Evolutionary conservation across 1,139 yeast species (phyloP).

Genomic region (Hemisphaericaspora xylanilytica): DNA sequence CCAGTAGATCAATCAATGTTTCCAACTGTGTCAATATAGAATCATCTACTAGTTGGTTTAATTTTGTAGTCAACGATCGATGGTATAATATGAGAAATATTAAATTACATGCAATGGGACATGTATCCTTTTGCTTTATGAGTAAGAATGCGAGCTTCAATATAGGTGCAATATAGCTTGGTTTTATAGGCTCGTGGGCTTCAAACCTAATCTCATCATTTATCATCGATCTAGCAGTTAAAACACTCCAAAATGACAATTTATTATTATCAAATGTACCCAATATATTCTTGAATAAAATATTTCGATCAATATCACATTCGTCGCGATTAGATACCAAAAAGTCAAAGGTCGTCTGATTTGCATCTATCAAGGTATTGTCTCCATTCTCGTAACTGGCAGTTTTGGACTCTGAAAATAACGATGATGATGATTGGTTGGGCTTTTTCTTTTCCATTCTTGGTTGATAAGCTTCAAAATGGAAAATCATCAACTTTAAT

Average conservation of each 20-base stretch:
- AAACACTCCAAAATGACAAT: slow-evolving; percentile 35
- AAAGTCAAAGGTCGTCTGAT: slow-evolving; percentile 14
- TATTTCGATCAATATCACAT: slow-evolving; percentile 11
- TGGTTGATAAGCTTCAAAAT: slow-evolving; percentile 17
- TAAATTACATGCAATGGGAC: slow-evolving; percentile 22
- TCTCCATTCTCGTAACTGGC: slow-evolving; percentile 5
- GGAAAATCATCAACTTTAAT: slow-evolving; percentile 28
- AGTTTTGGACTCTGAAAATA: background rate
- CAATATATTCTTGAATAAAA: slow-evolving; percentile 18
- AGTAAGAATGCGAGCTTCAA: slow-evolving; percentile 47
- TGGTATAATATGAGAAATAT: slow-evolving; percentile 17
- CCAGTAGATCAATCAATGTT: slow-evolving; percentile 51
- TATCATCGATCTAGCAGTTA: slow-evolving; percentile 29
- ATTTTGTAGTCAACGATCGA: slow-evolving; percentile 11
- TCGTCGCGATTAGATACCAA: slow-evolving; percentile 7
- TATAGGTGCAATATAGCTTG: slow-evolving; percentile 15
- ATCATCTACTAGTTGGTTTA: slow-evolving; percentile 28
- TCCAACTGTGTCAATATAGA: slow-evolving; percentile 45
- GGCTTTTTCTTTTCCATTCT: background rate
- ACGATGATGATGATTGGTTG: background rate
- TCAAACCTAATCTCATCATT: slow-evolving; percentile 6
- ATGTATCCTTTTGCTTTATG: slow-evolving; percentile 31
- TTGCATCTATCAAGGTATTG: slow-evolving; percentile 2
- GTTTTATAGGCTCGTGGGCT: background rate
- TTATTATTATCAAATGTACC: slow-evolving; percentile 23